Conservation (phyloP, 2,329 filamentous ascomycete species). For the Trichoderma endophyticum region DNA sequence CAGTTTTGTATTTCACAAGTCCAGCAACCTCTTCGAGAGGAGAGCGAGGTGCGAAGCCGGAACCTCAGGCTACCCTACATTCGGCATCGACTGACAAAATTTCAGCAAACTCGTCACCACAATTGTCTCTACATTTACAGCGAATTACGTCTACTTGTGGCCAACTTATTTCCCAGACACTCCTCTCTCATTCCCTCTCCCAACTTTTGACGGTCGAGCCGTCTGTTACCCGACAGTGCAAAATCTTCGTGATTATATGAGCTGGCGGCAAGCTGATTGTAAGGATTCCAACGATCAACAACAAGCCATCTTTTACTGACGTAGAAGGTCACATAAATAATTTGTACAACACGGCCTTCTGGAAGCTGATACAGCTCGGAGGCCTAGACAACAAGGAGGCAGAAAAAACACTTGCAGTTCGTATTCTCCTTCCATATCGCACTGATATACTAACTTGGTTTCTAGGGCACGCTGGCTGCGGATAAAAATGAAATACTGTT, state of each 20-base stretch:
- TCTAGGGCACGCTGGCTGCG: conserved; percentile 72
- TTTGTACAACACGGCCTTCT: conserved; percentile 96
- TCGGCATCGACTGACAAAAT: conserved; percentile 16
- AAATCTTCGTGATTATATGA: conserved; percentile 91
- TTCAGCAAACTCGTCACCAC: conserved; percentile 84
- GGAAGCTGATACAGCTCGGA: conserved; percentile 77
- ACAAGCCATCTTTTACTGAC: conserved; percentile 19
- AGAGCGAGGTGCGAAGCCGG: conserved; percentile 76
- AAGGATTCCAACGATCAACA: conserved; percentile 32
- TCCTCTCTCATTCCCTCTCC: conserved; percentile 69
- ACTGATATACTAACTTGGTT: neutral
- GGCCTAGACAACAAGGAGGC: conserved; percentile 74
- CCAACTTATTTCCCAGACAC: conserved; percentile 68
- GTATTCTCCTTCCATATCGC: conserved; percentile 20
- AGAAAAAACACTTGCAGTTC: conserved; percentile 72
- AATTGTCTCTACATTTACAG: conserved; percentile 88
- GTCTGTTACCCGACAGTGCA: conserved; percentile 81
- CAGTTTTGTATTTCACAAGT: conserved; percentile 87
- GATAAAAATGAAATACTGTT: conserved; percentile 98
- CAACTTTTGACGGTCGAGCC: conserved; percentile 88
- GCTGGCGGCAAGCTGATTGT: conserved; percentile 97
- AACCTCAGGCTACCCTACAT: too few relatives aligned
- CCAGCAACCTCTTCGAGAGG: conserved; percentile 78
- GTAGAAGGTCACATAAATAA: conserved; percentile 88
- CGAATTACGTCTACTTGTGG: conserved; percentile 86